Evolutionary conservation across 768 basidiomycete genomes (phyloP), one percentile per base, ranked within the genome.

Genomic region (Leccinum truebloodii): DNA sequence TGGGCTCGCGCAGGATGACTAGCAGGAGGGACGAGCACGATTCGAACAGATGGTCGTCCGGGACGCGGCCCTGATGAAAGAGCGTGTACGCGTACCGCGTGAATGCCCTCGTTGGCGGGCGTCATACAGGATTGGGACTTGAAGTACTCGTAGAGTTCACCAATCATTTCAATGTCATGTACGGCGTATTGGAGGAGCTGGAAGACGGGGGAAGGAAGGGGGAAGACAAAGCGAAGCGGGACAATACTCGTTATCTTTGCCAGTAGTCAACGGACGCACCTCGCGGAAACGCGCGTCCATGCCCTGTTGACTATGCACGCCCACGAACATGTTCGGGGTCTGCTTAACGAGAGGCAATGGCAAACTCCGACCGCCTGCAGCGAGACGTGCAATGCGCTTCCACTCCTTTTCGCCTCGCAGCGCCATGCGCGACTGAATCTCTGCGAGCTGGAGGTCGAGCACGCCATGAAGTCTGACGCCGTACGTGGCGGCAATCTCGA

Each of bases 361-460:
- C 34, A 78, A 60, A 48, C 63, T 67, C 3, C 64, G 65, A 37
- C 67, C 69, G 0, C 69, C 54, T 2, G 62, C 54, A 20, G 70
- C 65, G 1, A 78, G 63, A 3, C 76, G 70, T 10, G 9, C 30
- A 3, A 73, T 28, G 1, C 77, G 67, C 20, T 67, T 65, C 54
- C 65, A 62, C 10, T 76, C 68, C 53, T 57, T 60, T 39, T 73
- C 73, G 3, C 68, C 70, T 3, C 67, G 64, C 26, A 73, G 39
- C 0, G 59, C 26, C 13, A 72, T 28, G 0, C 76, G 73, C 0
- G 72, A 74, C 34, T 63, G 57, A 52, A 78, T 70, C 59, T 79
- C 79, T 1, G 72, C 79, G 12, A 80, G 67, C 59, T 80, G 79
- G 30, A 80, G 69, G 60, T 80, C 79, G 18, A 80, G 60, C n/a